These are phyloP conservation scores for Yamadazyma akitaensis DNA, from an alignment of 805 yeast genomes.

Conservation along the genomic window DNA sequence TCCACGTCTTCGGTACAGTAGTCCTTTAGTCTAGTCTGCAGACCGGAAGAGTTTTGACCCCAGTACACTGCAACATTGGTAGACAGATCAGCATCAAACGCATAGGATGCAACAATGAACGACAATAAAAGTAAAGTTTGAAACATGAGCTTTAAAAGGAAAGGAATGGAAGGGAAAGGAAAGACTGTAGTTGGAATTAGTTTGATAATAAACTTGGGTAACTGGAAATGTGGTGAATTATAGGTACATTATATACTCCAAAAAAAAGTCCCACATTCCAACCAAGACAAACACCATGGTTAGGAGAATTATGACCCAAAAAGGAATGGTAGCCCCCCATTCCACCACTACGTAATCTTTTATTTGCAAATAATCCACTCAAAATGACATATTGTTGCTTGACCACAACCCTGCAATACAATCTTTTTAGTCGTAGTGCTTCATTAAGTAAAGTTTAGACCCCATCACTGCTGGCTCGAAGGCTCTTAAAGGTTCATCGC, in stretches of 20 bases:
- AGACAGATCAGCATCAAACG: conserved; percentile 17
- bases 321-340: no score
- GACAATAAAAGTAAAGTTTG: neutral
- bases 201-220: neutral
- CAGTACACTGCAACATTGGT: conserved; percentile 28
- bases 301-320: no score
- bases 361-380: no score
- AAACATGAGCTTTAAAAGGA: neutral
- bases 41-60: conserved; percentile 26
- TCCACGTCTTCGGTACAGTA: conserved; percentile 77
- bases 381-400: no score
- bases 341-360: no score
- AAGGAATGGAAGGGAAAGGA: neutral
- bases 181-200: conserved; percentile 3
- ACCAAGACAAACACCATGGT: no score
- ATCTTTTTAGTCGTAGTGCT: neutral
- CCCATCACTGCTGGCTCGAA: conserved; percentile 5
- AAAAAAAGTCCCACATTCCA: no score
- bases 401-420: no score
- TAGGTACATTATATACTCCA: neutral
- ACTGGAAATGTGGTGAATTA: neutral
- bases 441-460: neutral
- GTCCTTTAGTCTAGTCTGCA: conserved; percentile 34
- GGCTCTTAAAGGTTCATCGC: neutral
- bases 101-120: neutral